Evolutionary conservation across 345 rosid genomes (phyloP).

Genomic region (Citrus cavaleriei): DNA sequence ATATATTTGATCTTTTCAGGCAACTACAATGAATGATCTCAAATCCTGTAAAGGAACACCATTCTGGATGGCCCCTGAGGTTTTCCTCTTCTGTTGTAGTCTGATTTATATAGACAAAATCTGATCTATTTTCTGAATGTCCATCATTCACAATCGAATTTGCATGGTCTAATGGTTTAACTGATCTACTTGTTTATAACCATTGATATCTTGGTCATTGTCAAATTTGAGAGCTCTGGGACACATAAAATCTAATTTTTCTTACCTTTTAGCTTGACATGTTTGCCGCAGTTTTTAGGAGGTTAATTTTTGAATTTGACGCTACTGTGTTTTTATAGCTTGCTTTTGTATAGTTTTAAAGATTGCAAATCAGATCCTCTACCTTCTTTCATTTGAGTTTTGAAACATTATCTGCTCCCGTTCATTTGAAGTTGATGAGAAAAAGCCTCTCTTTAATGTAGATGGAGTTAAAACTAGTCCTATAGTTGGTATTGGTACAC

Average conservation of each 20-base stretch:
- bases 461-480: too few species aligned
- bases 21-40: constrained; percentile 64
- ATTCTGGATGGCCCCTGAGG: constrained; percentile 99
- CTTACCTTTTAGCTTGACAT: too few species aligned
- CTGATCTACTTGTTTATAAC: not conserved
- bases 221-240: not conserved
- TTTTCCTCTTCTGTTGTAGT: constrained; percentile 26
- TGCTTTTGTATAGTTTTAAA: too few species aligned
- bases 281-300: not conserved
- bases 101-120: not conserved
- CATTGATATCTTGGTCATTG: not conserved
- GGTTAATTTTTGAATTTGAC: not conserved
- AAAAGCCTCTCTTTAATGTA: too few species aligned
- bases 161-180: not conserved
- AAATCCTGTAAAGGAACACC: constrained; percentile 76
- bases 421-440: too few species aligned
- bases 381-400: too few species aligned
- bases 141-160: not conserved
- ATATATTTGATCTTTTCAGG: constrained; percentile 39
- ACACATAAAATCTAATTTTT: not conserved
- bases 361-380: too few species aligned
- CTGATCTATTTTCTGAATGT: not conserved
- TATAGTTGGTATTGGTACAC: too few species aligned
- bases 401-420: too few species aligned
- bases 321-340: too few species aligned